Conservation (phyloP, 352 stramenopile species). For the Pythium utonaiense region DNA sequence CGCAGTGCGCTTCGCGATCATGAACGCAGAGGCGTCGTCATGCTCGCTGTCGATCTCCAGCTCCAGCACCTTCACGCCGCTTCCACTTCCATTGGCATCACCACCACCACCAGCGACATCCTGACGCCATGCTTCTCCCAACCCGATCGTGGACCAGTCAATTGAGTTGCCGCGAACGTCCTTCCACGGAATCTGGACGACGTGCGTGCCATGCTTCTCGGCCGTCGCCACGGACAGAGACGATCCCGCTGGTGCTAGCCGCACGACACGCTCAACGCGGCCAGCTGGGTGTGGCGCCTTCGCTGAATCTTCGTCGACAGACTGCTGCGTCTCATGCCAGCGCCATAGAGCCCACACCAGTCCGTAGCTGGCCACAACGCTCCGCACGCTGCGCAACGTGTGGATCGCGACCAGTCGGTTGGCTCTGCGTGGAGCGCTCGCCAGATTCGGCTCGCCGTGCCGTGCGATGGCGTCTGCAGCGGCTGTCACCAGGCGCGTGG, state of each 20-base stretch:
- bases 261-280: constrained; percentile 40
- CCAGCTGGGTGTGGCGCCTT: constrained; percentile 3
- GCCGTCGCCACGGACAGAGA: constrained; percentile 39
- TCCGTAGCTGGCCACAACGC: constrained; percentile 55
- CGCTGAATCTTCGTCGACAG: not conserved
- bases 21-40: constrained; percentile 1
- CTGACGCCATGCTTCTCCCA: constrained; percentile 4
- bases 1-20: constrained; percentile 12
- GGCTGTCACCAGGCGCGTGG: constrained; percentile 29
- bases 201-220: constrained; percentile 43
- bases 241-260: constrained; percentile 40
- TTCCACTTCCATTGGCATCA: not conserved
- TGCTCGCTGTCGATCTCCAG: constrained; percentile 21
- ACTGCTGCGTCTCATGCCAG: constrained; percentile 18
- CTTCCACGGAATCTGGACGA: constrained; percentile 27
- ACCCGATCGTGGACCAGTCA: constrained; percentile 21
- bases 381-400: constrained; percentile 47
- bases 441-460: constrained; percentile 8
- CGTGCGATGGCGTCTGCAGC: not conserved
- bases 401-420: constrained; percentile 42
- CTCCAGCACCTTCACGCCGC: constrained; percentile 15
- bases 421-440: constrained; percentile 5
- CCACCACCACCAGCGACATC: not conserved
- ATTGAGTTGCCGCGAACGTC: constrained; percentile 13
- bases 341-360: constrained; percentile 52